Percentiles rank a stretch among this genome's conserved stretches.
These are phyloP conservation scores for Areca catechu DNA, from an alignment of 176 grass and related monocot species.

Conservation along the genomic window DNA sequence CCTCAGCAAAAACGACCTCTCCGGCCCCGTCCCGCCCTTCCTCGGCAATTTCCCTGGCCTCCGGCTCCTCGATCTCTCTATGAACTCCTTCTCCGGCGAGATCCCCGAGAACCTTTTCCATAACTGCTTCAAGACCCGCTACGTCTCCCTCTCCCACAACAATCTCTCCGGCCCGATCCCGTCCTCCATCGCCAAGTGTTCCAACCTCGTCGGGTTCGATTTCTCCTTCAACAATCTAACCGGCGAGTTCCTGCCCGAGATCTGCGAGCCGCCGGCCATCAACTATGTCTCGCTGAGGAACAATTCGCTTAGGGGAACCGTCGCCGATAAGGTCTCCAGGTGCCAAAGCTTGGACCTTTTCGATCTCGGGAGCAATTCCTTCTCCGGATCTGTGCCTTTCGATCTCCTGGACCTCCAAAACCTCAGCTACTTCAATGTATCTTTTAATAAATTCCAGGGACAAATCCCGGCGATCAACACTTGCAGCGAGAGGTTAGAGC, in stretches of 20 bases:
- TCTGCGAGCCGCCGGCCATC: slow-evolving; percentile 64
- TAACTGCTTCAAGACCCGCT: slow-evolving; percentile 71
- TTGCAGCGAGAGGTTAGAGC: slow-evolving; percentile 43
- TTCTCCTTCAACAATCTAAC: slow-evolving; percentile 90
- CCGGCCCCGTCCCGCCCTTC: slow-evolving; percentile 52
- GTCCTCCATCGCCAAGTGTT: slow-evolving; percentile 41
- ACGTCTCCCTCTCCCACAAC: slow-evolving; percentile 86
- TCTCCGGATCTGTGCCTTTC: slow-evolving; percentile 54
- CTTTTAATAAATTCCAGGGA: slow-evolving; percentile 72
- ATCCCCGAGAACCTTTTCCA: slow-evolving; percentile 62
- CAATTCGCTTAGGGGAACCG: slow-evolving; percentile 52
- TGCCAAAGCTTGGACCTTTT: slow-evolving; percentile 69
- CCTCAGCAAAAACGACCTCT: slow-evolving; percentile 73
- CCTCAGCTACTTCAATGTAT: slow-evolving; percentile 94
- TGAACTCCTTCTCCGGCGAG: slow-evolving; percentile 69
- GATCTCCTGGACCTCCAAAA: slow-evolving; percentile 40
- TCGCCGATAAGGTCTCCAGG: slow-evolving; percentile 30
- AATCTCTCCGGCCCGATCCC: slow-evolving; percentile 49
- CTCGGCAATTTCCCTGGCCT: slow-evolving; percentile 50
- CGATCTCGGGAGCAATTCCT: slow-evolving; percentile 71
- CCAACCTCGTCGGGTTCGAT: slow-evolving; percentile 71
- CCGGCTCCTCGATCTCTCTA: slow-evolving; percentile 87
- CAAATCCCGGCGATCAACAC: slow-evolving; percentile 45
- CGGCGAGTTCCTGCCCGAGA: slow-evolving; percentile 46
- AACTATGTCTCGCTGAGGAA: slow-evolving; percentile 69